Evolutionary conservation across 1,139 yeast genomes (phyloP), one percentile per base, ranked within the genome.

Genomic region (Hemisphaericaspora xylanilytica): DNA sequence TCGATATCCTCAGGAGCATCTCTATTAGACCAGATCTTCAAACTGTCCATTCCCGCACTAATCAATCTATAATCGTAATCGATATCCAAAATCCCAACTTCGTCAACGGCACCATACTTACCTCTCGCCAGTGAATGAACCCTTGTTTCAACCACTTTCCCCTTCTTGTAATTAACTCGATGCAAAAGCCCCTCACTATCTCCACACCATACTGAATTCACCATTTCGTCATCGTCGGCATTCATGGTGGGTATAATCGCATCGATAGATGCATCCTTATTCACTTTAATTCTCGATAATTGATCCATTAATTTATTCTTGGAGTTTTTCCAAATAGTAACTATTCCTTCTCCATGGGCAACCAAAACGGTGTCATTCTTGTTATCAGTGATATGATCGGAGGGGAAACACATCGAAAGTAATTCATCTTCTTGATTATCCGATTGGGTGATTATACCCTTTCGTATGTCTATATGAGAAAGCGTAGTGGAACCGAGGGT

Each of bases 401-500:
- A 56, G 0, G 83, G 75, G 62, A 76, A 82, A 35, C 87, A 70
- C 58, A 89, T 85, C 35, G 92, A 73, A 36, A 90, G 63, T 24
- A 92, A 67, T 57, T 92, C 98, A 54, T 92, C 97, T 49, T 86
- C 96, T 63, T 92, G 98, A 54, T 89, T 92, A 49, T 89, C 97
- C 26, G 85, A 77, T 42, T 79, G 81, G 1, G 77, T 67, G 4
- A 79, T 54, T 0, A 81, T 65, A 11, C 83, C 85, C 50, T 85
- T 86, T 39, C 96, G 70, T 4, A 85, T 70, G 58, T 92, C 97
- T 51, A 90, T 73, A 43, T 84, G 85, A 0, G 88, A 75, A 35
- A 92, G 67, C 0, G 94, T 85, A 2, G 96, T 85, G 11, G 92
- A 82, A 0, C 97, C 97, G 17, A 85, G 70, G 0, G 95, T 78